Evolutionary conservation across 2,329 filamentous ascomycete genomes (phyloP).

Genomic region (Trichoderma aggressivum): DNA sequence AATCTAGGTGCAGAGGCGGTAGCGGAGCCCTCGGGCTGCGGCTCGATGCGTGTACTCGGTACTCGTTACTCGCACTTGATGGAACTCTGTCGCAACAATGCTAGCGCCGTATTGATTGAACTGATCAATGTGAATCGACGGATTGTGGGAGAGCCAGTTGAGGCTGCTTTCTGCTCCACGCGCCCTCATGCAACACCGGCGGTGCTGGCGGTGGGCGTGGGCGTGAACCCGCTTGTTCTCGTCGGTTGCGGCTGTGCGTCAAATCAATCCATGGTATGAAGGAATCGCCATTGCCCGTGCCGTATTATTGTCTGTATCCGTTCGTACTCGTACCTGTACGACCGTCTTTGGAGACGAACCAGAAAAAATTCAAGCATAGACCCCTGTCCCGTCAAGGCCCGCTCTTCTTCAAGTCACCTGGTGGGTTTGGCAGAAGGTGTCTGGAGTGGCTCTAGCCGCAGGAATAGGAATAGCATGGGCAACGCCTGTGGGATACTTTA

Average conservation of each 20-base stretch:
- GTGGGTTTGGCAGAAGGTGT: neutral
- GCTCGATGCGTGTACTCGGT: neutral
- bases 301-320: neutral
- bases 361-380: neutral
- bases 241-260: conserved; percentile 9
- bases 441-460: conserved; percentile 1
- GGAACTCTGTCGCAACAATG: neutral
- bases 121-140: neutral
- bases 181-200: conserved; percentile 10
- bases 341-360: neutral
- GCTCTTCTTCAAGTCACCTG: conserved; percentile 14
- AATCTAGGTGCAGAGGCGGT: neutral
- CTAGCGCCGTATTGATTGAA: neutral
- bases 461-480: neutral
- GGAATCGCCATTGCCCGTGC: neutral
- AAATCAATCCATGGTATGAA: neutral
- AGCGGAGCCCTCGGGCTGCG: conserved; percentile 12
- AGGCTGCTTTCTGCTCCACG: conserved; percentile 1
- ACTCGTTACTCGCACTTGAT: too few species aligned
- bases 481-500: neutral
- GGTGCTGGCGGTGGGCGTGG: neutral
- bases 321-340: neutral
- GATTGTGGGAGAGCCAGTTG: neutral
- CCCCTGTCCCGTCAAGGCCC: conserved; percentile 13
- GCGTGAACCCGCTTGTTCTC: neutral